Evolutionary conservation across 1,284 basidiomycete species (phyloP).

Genomic region (Leccinum angustisporum): DNA sequence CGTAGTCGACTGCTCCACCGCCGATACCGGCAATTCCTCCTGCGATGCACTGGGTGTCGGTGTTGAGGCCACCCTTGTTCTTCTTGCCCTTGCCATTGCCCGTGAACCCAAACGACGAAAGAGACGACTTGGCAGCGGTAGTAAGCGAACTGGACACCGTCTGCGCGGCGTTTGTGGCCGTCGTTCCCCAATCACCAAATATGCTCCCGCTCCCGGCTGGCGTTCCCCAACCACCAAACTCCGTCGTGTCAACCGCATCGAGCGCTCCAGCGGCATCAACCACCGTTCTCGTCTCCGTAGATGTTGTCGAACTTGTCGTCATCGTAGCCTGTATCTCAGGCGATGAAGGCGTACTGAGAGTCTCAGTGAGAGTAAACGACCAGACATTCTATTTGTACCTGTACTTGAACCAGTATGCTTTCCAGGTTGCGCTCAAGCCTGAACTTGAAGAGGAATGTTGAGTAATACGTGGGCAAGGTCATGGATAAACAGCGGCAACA

Average conservation of each 20-base stretch:
- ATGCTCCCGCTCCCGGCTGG: neutral
- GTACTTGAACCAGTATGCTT: no score
- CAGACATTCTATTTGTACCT: no score
- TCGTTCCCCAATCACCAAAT: neutral
- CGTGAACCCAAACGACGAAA: neutral
- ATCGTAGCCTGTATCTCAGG: no score
- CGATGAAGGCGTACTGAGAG: no score
- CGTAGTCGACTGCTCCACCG: no score
- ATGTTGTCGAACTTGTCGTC: neutral
- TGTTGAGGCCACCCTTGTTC: constrained; percentile 8
- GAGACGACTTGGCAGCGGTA: neutral
- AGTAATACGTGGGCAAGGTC: no score
- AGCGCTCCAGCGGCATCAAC: neutral
- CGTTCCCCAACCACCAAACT: neutral
- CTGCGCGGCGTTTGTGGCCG: neutral
- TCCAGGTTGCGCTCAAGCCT: no score
- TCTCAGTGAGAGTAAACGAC: no score
- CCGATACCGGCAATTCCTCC: no score
- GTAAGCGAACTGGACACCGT: neutral
- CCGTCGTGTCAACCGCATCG: neutral
- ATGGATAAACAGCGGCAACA: no score
- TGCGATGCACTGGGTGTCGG: no score
- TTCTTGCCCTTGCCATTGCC: neutral
- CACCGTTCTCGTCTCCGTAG: neutral
- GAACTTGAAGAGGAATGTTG: no score